phyloP scores from a whole-genome alignment of 495 filamentous ascomycete genomes.

The Achaetomiella virescens region DNA sequence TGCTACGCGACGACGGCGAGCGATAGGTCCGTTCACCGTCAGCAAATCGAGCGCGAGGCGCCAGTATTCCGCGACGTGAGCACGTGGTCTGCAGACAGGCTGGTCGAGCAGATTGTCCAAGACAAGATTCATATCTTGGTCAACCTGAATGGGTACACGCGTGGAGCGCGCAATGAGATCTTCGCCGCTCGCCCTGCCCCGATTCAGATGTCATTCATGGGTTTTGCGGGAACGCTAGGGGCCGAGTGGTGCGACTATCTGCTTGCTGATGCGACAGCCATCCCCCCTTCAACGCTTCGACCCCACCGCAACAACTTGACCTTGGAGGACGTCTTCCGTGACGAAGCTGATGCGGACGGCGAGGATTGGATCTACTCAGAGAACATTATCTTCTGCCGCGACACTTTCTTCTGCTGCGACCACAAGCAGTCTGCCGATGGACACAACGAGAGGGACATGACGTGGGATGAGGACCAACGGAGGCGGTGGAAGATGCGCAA shows the following conservation, averaged over 20 bases:
- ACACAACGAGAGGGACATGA: slow-evolving; percentile 52
- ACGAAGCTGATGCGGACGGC: slow-evolving; percentile 58
- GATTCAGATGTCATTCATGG: slow-evolving; percentile 99
- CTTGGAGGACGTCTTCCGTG: slow-evolving; percentile 62
- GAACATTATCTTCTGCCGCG: slow-evolving; percentile 89
- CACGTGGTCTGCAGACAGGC: slow-evolving; percentile 72
- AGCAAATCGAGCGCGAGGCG: slow-evolving; percentile 91
- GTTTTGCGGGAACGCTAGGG: slow-evolving; percentile 91
- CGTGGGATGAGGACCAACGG: slow-evolving; percentile 81
- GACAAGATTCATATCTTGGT: slow-evolving; percentile 95
- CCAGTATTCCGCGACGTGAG: slow-evolving; percentile 89
- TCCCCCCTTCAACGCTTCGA: slow-evolving; percentile 75
- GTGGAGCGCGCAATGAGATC: slow-evolving; percentile 94
- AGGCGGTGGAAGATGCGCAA: slow-evolving; percentile 92
- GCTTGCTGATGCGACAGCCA: slow-evolving; percentile 79
- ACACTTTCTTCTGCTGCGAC: slow-evolving; percentile 98
- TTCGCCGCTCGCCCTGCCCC: slow-evolving; percentile 93
- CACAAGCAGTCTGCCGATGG: slow-evolving; percentile 90
- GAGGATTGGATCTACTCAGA: slow-evolving; percentile 91
- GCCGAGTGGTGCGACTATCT: slow-evolving; percentile 99
- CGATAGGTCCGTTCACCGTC: slow-evolving; percentile 84
- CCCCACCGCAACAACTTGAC: slow-evolving; percentile 68
- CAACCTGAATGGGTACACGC: slow-evolving; percentile 95
- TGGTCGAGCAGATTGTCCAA: slow-evolving; percentile 85
- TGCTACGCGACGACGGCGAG: slow-evolving; percentile 97